Percentiles rank a stretch among this genome's conserved stretches.
Conservation (phyloP, 768 basidiomycete species). For the Pleurotus pulmonarius region DNA sequence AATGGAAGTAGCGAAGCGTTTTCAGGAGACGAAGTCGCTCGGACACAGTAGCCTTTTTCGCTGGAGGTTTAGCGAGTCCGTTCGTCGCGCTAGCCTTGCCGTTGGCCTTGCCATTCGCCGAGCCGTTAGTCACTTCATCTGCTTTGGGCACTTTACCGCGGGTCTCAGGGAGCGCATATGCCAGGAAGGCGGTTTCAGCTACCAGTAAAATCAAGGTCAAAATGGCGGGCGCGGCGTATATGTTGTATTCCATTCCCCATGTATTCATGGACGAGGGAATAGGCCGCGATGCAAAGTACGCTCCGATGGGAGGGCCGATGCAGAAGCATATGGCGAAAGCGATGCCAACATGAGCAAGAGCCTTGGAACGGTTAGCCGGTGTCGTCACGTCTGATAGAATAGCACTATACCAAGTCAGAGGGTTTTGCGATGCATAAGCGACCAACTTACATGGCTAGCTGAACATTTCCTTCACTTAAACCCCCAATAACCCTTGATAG, state of each 20-base stretch:
- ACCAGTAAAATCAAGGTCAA: constrained; percentile 76
- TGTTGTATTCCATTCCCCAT: constrained; percentile 68
- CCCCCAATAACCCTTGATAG: constrained; percentile 90
- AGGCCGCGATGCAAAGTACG: constrained; percentile 90
- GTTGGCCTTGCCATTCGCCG: constrained; percentile 13
- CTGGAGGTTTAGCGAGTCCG: constrained; percentile 21
- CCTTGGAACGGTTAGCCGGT: constrained; percentile 73
- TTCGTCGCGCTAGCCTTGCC: constrained; percentile 13
- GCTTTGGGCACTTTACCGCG: constrained; percentile 39
- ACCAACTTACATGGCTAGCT: constrained; percentile 79
- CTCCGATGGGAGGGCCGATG: constrained; percentile 91
- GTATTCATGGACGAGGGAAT: constrained; percentile 55
- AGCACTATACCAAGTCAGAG: constrained; percentile 48
- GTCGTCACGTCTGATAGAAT: constrained; percentile 91
- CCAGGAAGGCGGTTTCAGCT: constrained; percentile 78
- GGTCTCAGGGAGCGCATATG: constrained; percentile 81
- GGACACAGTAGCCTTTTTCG: constrained; percentile 29
- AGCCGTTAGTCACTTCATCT: constrained; percentile 1
- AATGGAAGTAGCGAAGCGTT: constrained; percentile 66
- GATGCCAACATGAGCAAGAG: constrained; percentile 90
- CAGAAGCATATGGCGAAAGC: constrained; percentile 94
- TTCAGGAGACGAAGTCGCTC: constrained; percentile 56
- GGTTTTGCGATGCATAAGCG: neutral
- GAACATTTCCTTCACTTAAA: constrained; percentile 95
- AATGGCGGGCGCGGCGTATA: constrained; percentile 88